These are phyloP conservation scores for Lepiota venenata DNA, from an alignment of 768 basidiomycete genomes.

Conservation along the genomic window DNA sequence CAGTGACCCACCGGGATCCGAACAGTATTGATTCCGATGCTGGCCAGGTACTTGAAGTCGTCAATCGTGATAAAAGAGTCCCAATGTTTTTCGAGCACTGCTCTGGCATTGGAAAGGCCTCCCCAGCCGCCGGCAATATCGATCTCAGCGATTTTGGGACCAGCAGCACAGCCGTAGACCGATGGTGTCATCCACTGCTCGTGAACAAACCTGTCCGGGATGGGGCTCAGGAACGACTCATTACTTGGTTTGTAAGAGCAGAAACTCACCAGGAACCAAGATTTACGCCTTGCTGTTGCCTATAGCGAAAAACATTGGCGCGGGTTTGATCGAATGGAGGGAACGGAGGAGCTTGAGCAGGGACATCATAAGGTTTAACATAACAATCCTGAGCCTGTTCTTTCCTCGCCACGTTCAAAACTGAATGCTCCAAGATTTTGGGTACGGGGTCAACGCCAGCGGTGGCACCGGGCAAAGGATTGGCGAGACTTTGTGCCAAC, in stretches of 20 bases:
- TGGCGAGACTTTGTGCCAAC: constrained; percentile 1
- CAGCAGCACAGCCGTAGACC: constrained; percentile 55
- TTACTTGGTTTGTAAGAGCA: background rate
- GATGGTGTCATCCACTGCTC: constrained; percentile 77
- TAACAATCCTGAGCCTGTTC: constrained; percentile 16
- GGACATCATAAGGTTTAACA: constrained; percentile 28
- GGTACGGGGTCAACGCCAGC: background rate
- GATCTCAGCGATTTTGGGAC: constrained; percentile 48
- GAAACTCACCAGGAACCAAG: constrained; percentile 54
- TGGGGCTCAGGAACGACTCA: background rate
- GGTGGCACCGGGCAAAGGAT: background rate
- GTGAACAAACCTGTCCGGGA: constrained; percentile 55
- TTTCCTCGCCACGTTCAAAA: background rate
- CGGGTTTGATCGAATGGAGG: constrained; percentile 44
- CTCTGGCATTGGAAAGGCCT: constrained; percentile 36
- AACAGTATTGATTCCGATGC: constrained; percentile 67
- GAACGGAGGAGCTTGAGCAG: constrained; percentile 33
- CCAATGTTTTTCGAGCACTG: constrained; percentile 71
- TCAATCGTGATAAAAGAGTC: constrained; percentile 63
- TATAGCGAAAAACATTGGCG: constrained; percentile 54
- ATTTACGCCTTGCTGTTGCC: constrained; percentile 64
- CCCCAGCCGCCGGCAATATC: constrained; percentile 69
- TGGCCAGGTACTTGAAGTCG: constrained; percentile 67
- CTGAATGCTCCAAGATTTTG: background rate
- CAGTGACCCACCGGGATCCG: constrained; percentile 63